Evolutionary conservation across 495 filamentous ascomycete species (phyloP).

Genomic region (Podospora anserina): DNA sequence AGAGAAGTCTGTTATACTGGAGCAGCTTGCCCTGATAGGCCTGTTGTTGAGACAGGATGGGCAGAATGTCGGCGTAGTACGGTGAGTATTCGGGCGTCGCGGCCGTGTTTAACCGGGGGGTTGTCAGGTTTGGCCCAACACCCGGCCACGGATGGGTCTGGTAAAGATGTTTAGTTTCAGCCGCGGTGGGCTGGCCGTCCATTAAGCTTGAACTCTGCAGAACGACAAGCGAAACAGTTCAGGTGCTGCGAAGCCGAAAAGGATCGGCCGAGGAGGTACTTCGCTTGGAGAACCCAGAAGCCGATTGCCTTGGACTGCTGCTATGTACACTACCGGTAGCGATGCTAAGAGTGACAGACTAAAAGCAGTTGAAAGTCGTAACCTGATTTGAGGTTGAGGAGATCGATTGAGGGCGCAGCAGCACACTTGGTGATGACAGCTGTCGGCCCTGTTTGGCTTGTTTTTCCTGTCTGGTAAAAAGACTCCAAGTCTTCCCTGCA

Average conservation of each 20-base stretch:
- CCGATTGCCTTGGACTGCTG: constrained; percentile 8
- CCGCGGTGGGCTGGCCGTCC: constrained; percentile 49
- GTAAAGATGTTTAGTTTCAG: constrained; percentile 51
- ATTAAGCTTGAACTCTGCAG: constrained; percentile 43
- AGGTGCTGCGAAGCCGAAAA: neutral
- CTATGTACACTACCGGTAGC: constrained; percentile 13
- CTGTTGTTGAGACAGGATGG: constrained; percentile 52
- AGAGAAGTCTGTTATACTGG: constrained; percentile 54
- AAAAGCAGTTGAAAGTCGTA: neutral
- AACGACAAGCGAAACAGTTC: constrained; percentile 15
- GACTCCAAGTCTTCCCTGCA: neutral
- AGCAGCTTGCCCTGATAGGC: constrained; percentile 52
- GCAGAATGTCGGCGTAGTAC: constrained; percentile 42
- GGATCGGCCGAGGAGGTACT: neutral
- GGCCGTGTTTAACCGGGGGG: constrained; percentile 26
- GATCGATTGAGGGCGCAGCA: neutral
- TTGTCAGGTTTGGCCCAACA: constrained; percentile 27
- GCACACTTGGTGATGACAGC: neutral
- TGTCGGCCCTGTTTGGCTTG: neutral
- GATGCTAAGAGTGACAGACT: neutral
- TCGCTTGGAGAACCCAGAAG: neutral
- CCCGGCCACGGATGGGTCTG: constrained; percentile 42
- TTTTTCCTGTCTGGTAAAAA: neutral
- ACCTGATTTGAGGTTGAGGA: neutral
- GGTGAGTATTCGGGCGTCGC: constrained; percentile 26